Conservation (phyloP, 441 rosid species). For the Melianthus villosus region DNA sequence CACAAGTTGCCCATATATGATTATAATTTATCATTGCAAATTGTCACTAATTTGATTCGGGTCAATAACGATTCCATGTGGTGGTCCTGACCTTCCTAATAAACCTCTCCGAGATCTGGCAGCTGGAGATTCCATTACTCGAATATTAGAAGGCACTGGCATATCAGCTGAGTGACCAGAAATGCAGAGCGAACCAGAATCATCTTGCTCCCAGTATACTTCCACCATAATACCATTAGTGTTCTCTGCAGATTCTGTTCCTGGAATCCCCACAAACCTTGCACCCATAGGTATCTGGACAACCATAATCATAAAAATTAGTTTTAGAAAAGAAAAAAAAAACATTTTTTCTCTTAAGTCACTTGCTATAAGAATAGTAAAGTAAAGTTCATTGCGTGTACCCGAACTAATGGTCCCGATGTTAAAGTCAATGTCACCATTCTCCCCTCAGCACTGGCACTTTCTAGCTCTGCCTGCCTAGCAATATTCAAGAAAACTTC, state of each 20-base stretch:
- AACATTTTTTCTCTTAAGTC: no score
- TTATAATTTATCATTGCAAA: conserved; percentile 3
- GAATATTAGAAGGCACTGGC: conserved; percentile 30
- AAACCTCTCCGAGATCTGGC: conserved; percentile 6
- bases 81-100: conserved; percentile 19
- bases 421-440: conserved; percentile 41
- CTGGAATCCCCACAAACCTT: conserved; percentile 59
- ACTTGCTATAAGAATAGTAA: background rate
- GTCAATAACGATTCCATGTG: conserved; percentile 48
- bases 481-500: conserved; percentile 88
- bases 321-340: no score
- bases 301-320: no score
- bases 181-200: conserved; percentile 51
- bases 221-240: conserved; percentile 74
- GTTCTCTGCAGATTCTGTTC: conserved; percentile 39
- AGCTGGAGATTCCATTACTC: conserved; percentile 12
- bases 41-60: conserved; percentile 18
- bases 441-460: conserved; percentile 52
- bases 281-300: conserved; percentile 75
- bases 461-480: conserved; percentile 69
- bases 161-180: conserved; percentile 59
- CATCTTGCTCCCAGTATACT: conserved; percentile 81
- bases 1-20: no score
- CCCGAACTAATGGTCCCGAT: conserved; percentile 52
- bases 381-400: conserved; percentile 8